A percentile compares a stretch with the other conserved stretches of the same genome.
These are phyloP conservation scores for Artemisia annua DNA, from an alignment of 129 eudicot species.

Conservation along the genomic window DNA sequence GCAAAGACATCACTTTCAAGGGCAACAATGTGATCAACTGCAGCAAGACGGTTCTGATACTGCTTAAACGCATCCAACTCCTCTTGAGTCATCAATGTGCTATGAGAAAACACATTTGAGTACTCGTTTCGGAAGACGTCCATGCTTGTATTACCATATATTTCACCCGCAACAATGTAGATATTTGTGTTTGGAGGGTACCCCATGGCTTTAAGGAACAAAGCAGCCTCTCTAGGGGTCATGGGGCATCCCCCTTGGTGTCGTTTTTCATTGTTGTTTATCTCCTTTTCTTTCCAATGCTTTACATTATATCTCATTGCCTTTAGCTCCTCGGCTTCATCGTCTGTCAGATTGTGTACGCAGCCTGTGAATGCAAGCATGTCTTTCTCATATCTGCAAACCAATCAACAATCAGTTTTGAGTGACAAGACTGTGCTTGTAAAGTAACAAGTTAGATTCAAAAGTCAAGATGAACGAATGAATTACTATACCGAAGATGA, in stretches of 20 bases:
- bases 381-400: slow-evolving; percentile 70
- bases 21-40: slow-evolving; percentile 87
- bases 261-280: slow-evolving; percentile 59
- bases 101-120: slow-evolving; percentile 74
- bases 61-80: slow-evolving; percentile 54
- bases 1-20: slow-evolving; percentile 83
- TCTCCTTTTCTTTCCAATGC: slow-evolving; percentile 97
- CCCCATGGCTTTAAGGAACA: slow-evolving; percentile 88
- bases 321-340: slow-evolving; percentile 72
- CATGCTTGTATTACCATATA: slow-evolving; percentile 72
- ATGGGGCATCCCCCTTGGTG: slow-evolving; percentile 88
- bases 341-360: slow-evolving; percentile 61
- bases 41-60: slow-evolving; percentile 88
- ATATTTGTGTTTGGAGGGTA: slow-evolving; percentile 69
- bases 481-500: not conserved
- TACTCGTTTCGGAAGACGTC: slow-evolving; percentile 52
- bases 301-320: slow-evolving; percentile 68
- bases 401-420: slow-evolving; percentile 3
- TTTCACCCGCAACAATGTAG: slow-evolving; percentile 91
- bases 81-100: slow-evolving; percentile 61
- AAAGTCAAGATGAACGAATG: too few species aligned
- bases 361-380: slow-evolving; percentile 98
- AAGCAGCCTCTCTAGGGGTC: slow-evolving; percentile 92
- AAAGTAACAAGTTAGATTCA: too few species aligned
- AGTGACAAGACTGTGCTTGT: not conserved